Evolutionary conservation across 306 rosid species (phyloP).

Genomic region (Myrica gale): DNA sequence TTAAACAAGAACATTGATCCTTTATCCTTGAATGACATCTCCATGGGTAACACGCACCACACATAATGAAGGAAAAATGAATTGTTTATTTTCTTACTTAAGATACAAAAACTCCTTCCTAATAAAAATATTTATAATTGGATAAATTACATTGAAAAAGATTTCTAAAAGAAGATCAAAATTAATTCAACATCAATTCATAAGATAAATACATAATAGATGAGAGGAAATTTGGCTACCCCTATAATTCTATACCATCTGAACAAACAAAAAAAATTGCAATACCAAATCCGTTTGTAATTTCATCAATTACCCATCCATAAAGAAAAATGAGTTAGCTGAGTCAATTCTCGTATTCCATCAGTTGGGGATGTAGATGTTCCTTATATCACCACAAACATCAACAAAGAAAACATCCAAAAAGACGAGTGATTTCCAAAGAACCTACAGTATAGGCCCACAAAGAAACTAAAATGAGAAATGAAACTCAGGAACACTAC

Average conservation of each 20-base stretch:
- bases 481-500: not conserved
- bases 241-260: no score
- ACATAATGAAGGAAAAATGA: not conserved
- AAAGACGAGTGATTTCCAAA: not conserved
- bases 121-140: not conserved
- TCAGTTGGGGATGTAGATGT: no score
- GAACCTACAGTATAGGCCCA: not conserved
- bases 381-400: not conserved
- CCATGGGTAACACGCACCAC: not conserved
- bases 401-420: not conserved
- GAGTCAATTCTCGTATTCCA: no score
- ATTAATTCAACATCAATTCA: no score
- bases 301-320: no score
- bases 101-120: not conserved
- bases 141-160: not conserved
- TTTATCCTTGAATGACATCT: not conserved
- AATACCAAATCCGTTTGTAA: no score
- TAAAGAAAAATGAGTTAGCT: no score
- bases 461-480: not conserved
- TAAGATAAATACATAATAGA: no score
- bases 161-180: no score
- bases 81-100: not conserved
- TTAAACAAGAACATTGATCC: not conserved
- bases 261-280: no score
- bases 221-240: no score